Evolutionary conservation across 331 rosid genomes (phyloP).

Genomic region (Erythrophleum ivorense): DNA sequence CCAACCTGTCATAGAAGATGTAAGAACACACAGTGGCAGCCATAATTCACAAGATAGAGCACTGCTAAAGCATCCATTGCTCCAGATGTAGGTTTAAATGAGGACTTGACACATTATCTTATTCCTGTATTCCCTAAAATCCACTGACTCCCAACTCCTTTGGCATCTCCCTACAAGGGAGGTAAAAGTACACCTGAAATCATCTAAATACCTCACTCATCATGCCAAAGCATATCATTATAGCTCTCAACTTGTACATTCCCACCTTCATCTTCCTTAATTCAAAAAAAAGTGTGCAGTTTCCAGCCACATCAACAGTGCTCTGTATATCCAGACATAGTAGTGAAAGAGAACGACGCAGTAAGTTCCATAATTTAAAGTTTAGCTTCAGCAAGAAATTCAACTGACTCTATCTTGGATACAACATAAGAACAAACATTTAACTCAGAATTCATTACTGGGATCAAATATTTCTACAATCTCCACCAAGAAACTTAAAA

Average conservation of each 20-base stretch:
- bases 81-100: not conserved
- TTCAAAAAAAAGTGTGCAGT: slow-evolving; percentile 10
- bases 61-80: not conserved
- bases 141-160: not conserved
- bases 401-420: slow-evolving; percentile 1
- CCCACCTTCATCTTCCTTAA: not conserved
- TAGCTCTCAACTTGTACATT: not conserved
- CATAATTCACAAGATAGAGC: slow-evolving; percentile 24
- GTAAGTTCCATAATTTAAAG: not conserved
- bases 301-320: slow-evolving; percentile 16
- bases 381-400: not conserved
- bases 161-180: too few species aligned
- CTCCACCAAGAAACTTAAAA: slow-evolving; percentile 1
- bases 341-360: too few species aligned
- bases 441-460: not conserved
- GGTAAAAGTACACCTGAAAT: not conserved
- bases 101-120: slow-evolving; percentile 1
- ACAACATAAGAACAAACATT: not conserved
- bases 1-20: slow-evolving; percentile 74
- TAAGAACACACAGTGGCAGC: slow-evolving; percentile 35
- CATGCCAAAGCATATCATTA: not conserved
- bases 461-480: slow-evolving; percentile 21
- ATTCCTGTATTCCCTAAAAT: slow-evolving; percentile 23
- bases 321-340: not conserved
- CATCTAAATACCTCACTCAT: slow-evolving; percentile 6